Evolutionary conservation across 768 basidiomycete genomes (phyloP).

Genomic region (Suillus sp.): DNA sequence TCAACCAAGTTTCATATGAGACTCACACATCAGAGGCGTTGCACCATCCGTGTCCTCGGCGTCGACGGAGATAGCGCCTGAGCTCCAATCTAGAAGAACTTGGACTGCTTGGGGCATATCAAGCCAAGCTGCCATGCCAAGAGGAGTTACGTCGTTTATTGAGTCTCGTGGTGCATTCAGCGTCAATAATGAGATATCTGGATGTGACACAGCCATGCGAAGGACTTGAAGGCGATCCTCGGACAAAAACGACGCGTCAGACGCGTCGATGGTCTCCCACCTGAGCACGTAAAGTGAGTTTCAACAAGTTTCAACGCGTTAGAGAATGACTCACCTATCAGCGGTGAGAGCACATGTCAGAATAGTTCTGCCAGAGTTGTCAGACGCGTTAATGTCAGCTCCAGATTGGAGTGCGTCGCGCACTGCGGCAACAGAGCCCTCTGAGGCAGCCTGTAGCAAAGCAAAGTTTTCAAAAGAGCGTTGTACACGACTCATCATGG

Average conservation of each 20-base stretch:
- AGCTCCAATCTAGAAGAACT: conserved; percentile 63
- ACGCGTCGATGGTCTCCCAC: conserved; percentile 71
- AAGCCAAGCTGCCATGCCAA: conserved; percentile 80
- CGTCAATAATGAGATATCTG: conserved; percentile 64
- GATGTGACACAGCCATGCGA: conserved; percentile 53
- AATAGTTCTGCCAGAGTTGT: conserved; percentile 59
- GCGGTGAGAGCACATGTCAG: conserved; percentile 74
- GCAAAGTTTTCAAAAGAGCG: conserved; percentile 43
- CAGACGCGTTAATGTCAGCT: conserved; percentile 69
- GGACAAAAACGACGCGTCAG: conserved; percentile 68
- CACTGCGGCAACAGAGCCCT: conserved; percentile 57
- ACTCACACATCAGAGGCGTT: conserved; percentile 84
- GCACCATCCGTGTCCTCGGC: conserved; percentile 75
- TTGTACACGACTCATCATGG: conserved; percentile 41
- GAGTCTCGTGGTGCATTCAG: conserved; percentile 73
- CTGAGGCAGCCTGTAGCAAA: conserved; percentile 57
- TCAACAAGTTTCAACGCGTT: conserved; percentile 13
- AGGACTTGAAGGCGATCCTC: conserved; percentile 58
- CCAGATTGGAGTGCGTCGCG: conserved; percentile 55
- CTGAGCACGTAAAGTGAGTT: conserved; percentile 36
- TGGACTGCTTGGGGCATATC: conserved; percentile 62
- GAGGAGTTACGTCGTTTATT: conserved; percentile 73
- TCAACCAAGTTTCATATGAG: conserved; percentile 29
- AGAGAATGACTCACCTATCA: conserved; percentile 52
- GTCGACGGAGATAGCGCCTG: conserved; percentile 67